Percentiles rank a stretch among this genome's conserved stretches.
Conservation (phyloP, 257 asterid species). For the Rubia yunnanensis region DNA sequence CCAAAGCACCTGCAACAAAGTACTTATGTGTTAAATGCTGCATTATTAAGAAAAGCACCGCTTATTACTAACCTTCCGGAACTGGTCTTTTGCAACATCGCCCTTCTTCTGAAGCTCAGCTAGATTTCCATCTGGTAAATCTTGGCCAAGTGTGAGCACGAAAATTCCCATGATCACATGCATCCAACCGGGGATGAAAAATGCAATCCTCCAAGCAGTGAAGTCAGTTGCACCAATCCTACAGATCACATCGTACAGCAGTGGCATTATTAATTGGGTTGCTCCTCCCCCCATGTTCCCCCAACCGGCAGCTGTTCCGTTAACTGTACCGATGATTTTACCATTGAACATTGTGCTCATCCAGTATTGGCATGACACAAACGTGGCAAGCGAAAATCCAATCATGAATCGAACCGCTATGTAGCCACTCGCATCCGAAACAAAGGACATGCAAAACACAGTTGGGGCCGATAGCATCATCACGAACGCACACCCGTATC, state of each 20-base stretch:
- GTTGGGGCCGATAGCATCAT: background rate
- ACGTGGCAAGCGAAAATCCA: background rate
- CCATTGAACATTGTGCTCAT: background rate
- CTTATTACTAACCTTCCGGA: background rate
- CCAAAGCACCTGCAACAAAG: constrained; percentile 32
- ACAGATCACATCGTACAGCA: background rate
- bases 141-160: background rate
- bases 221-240: background rate
- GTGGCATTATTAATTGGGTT: background rate
- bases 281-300: background rate
- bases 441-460: background rate
- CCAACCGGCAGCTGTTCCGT: background rate
- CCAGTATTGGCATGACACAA: background rate
- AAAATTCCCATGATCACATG: background rate
- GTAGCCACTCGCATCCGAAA: background rate
- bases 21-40: background rate
- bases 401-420: background rate
- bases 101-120: background rate
- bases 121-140: background rate
- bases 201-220: background rate
- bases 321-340: background rate
- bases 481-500: background rate
- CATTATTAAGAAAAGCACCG: too few relatives aligned
- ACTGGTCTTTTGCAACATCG: background rate
- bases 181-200: background rate